phyloP scores from a whole-genome alignment of 805 yeast species.

The Myxozyma geophila region DNA sequence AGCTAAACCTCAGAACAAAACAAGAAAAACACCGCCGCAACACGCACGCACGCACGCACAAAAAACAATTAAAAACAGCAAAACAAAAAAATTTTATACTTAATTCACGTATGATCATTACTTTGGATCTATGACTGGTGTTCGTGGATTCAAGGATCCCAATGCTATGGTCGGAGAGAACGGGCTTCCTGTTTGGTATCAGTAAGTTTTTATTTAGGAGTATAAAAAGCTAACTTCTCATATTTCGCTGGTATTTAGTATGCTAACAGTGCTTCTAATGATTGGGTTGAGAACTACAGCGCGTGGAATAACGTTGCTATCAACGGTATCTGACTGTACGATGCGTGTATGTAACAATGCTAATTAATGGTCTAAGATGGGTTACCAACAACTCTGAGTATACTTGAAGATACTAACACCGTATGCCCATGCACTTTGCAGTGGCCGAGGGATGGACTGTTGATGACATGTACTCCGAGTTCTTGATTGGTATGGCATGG shows the following conservation, averaged over 20 bases:
- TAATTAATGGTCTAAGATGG: constrained; percentile 27
- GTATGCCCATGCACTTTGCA: constrained; percentile 40
- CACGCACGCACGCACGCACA: neutral
- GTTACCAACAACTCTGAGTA: constrained; percentile 39
- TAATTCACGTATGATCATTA: constrained; percentile 41
- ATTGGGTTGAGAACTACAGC: constrained; percentile 39
- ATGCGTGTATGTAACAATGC: neutral
- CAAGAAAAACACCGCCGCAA: too few species aligned
- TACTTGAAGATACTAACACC: constrained; percentile 37
- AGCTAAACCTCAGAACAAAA: too few species aligned
- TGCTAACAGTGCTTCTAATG: constrained; percentile 39
- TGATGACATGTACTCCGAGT: constrained; percentile 41
- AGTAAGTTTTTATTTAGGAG: constrained; percentile 1
- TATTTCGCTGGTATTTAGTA: constrained; percentile 39
- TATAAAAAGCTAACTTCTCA: constrained; percentile 22
- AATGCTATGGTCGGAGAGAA: constrained; percentile 29
- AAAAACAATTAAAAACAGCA: neutral
- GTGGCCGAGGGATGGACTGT: constrained; percentile 41
- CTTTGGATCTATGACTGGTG: constrained; percentile 42
- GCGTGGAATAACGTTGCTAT: constrained; percentile 40
- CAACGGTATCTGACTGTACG: constrained; percentile 16
- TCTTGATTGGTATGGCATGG: constrained; percentile 35
- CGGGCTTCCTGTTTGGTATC: constrained; percentile 25
- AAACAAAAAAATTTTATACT: neutral
- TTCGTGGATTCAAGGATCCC: constrained; percentile 42